Evolutionary conservation across 768 basidiomycete species (phyloP).

Genomic region (Agrocybe praecox): DNA sequence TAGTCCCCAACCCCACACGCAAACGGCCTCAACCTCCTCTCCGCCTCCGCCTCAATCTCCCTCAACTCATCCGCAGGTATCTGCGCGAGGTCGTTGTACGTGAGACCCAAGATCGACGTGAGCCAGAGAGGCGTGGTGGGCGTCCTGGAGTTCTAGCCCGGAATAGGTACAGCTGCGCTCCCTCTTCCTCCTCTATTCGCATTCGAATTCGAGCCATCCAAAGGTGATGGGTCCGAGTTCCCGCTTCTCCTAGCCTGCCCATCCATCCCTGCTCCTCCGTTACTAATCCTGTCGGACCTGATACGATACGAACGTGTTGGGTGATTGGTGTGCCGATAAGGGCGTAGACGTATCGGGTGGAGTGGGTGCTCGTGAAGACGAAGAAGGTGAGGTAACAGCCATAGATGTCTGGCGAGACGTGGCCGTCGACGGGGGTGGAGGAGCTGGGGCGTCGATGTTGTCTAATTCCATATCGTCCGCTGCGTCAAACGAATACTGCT

Average conservation of each 20-base stretch:
- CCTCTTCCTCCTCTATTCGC: background rate
- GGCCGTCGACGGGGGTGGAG: conserved; percentile 25
- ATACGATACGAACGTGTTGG: conserved; percentile 28
- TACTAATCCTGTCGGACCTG: conserved; percentile 27
- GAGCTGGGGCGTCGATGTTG: conserved; percentile 23
- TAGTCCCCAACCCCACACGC: conserved; percentile 85
- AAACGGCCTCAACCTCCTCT: conserved; percentile 80
- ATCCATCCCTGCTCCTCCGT: conserved; percentile 28
- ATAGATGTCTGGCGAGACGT: background rate
- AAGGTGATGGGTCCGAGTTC: no score
- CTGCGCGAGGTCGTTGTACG: conserved; percentile 42
- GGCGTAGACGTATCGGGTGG: conserved; percentile 56
- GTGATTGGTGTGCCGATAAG: conserved; percentile 41
- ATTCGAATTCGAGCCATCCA: no score
- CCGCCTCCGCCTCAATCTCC: conserved; percentile 83
- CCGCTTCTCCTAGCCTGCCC: no score
- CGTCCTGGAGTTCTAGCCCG: conserved; percentile 4
- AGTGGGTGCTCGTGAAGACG: conserved; percentile 43
- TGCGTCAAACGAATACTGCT: conserved; percentile 54
- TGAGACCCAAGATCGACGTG: conserved; percentile 25
- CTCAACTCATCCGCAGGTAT: conserved; percentile 66
- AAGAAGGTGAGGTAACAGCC: conserved; percentile 29
- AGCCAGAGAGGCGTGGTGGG: conserved; percentile 25
- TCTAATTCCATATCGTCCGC: conserved; percentile 74
- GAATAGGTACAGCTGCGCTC: background rate